phyloP scores from a whole-genome alignment of 2,329 filamentous ascomycete genomes.

The Penicillium sp. region DNA sequence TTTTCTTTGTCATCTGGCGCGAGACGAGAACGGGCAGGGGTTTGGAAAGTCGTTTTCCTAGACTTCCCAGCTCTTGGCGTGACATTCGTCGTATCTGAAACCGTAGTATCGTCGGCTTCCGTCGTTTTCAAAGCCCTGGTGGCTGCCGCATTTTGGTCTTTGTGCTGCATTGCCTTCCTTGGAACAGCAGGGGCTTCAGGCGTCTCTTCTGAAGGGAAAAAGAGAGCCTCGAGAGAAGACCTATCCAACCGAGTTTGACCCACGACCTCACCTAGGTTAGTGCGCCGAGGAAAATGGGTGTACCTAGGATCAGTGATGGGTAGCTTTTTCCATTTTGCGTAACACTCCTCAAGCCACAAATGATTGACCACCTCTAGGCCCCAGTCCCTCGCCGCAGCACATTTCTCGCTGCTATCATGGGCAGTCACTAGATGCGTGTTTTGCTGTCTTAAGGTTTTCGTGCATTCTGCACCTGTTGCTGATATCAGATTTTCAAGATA shows the following conservation, averaged over 20 bases:
- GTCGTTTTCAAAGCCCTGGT: constrained; percentile 24
- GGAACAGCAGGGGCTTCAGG: constrained; percentile 23
- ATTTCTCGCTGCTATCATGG: constrained; percentile 88
- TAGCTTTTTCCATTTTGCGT: constrained; percentile 82
- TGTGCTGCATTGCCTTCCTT: constrained; percentile 40
- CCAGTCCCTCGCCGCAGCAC: constrained; percentile 90
- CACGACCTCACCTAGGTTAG: constrained; percentile 90
- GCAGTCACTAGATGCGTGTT: constrained; percentile 97
- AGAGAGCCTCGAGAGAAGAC: constrained; percentile 71
- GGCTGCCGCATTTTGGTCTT: constrained; percentile 39
- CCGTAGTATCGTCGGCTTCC: constrained; percentile 25
- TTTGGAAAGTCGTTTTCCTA: constrained; percentile 47
- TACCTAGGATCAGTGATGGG: constrained; percentile 76
- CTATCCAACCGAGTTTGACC: constrained; percentile 86
- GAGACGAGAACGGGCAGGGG: constrained; percentile 59
- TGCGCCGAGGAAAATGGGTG: constrained; percentile 82
- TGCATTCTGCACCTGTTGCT: constrained; percentile 84
- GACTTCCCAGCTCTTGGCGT: constrained; percentile 37
- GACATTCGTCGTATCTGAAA: constrained; percentile 24
- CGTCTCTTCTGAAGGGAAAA: constrained; percentile 52
- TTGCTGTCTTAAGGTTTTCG: constrained; percentile 91
- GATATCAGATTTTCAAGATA: constrained; percentile 92
- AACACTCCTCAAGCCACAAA: constrained; percentile 96
- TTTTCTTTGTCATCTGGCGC: constrained; percentile 76
- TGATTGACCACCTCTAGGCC: constrained; percentile 89